Conservation (phyloP, 2,329 filamentous ascomycete genomes). For the Fusarium kyushuense region DNA sequence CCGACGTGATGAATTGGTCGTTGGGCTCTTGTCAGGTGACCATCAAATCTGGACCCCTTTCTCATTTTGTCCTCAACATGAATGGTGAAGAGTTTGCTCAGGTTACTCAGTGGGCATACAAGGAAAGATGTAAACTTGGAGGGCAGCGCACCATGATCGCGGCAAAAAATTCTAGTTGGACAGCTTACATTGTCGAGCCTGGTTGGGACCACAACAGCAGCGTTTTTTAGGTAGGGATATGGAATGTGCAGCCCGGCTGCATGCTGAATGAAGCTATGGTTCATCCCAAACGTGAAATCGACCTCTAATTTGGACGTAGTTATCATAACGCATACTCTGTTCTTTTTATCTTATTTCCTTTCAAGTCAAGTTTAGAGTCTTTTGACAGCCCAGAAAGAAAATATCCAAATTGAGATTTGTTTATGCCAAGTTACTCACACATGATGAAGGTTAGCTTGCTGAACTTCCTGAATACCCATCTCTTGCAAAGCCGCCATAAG, state of each 20-base stretch:
- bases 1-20: not conserved
- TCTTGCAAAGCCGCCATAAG: not conserved
- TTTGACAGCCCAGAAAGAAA: not conserved
- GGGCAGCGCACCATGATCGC: not conserved
- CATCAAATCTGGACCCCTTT: not conserved
- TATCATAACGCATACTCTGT: not conserved
- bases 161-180: slow-evolving; percentile 17
- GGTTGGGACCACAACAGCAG: not conserved
- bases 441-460: not conserved
- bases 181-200: slow-evolving; percentile 11
- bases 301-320: not conserved
- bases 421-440: not conserved
- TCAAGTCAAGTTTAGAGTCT: not conserved
- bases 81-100: not conserved
- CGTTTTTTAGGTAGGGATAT: not conserved
- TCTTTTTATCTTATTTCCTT: not conserved
- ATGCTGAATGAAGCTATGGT: not conserved
- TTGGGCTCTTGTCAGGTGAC: not conserved
- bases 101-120: not conserved
- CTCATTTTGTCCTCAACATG: slow-evolving; percentile 2
- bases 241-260: not conserved
- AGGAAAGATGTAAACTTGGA: not conserved
- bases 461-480: not conserved
- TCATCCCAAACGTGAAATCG: not conserved
- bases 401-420: not conserved